Evolutionary conservation across 805 yeast genomes (phyloP).

Genomic region (Metschnikowia koreensis): DNA sequence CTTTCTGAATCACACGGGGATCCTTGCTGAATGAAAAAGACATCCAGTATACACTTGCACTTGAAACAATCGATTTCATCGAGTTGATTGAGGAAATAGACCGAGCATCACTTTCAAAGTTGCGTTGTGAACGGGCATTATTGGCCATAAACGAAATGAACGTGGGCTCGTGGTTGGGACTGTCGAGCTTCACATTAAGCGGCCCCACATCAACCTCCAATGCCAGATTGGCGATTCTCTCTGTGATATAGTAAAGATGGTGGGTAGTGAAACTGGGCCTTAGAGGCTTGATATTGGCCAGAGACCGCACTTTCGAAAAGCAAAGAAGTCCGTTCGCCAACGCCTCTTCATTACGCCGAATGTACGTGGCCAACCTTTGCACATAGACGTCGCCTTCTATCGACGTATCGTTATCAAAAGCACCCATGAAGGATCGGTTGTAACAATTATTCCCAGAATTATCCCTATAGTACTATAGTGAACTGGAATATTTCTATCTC

Average conservation of each 20-base stretch:
- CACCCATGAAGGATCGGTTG: slow-evolving; percentile 12
- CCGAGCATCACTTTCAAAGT: slow-evolving; percentile 42
- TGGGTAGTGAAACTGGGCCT: slow-evolving; percentile 59
- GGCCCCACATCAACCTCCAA: slow-evolving; percentile 59
- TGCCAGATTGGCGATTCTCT: slow-evolving; percentile 49
- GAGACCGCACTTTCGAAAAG: slow-evolving; percentile 39
- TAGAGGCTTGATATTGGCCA: slow-evolving; percentile 46
- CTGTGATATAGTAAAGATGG: slow-evolving; percentile 61
- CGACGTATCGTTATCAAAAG: slow-evolving; percentile 29
- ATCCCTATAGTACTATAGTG: too few species aligned
- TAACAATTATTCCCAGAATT: too few species aligned
- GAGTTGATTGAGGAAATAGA: slow-evolving; percentile 60
- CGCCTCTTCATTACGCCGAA: slow-evolving; percentile 55
- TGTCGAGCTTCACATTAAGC: slow-evolving; percentile 56
- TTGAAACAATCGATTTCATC: slow-evolving; percentile 49
- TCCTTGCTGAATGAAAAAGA: slow-evolving; percentile 36
- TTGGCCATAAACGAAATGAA: slow-evolving; percentile 59
- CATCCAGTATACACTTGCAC: slow-evolving; percentile 43
- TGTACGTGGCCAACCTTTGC: slow-evolving; percentile 52
- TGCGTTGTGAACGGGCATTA: slow-evolving; percentile 45
- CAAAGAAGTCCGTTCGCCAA: slow-evolving; percentile 58
- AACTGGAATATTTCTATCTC: too few species aligned
- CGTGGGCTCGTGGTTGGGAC: slow-evolving; percentile 51
- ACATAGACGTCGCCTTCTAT: slow-evolving; percentile 59
- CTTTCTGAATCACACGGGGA: slow-evolving; percentile 47